Base-by-base conservation (phyloP, 768 basidiomycete genomes). In the Agaricus bisporus region DNA sequence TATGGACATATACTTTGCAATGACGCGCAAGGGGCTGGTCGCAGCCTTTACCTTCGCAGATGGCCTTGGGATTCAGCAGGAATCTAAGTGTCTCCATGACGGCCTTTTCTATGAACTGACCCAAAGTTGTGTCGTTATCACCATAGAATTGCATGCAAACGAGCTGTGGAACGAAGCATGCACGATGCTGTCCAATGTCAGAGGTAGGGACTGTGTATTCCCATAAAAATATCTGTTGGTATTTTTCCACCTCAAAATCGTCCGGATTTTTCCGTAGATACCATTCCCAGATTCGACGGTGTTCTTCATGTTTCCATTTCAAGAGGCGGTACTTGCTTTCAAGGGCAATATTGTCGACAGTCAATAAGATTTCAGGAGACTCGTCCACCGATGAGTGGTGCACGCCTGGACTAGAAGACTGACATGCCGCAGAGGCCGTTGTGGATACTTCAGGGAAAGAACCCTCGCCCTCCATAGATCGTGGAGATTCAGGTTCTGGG, bases 281-380 rank as follows among this genome's bases (percentile, higher is more conserved):
- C 94, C 93, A 97, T 61, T 93, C 90, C 94, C 95, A 98, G 26
- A 95, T 81, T 41, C 90, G 84, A 36, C 88, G 80, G 58, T 91
- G 88, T 60, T 95, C 92, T 59, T 87, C 86, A 52, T 94, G 89
- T 59, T 86, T 85, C 75, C 84, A 86, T 64, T 87, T 84, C 37
- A 89, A 70, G 36, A 82, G 73, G 44, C 78, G 79, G 38, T 88
- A 79, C 17, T 75, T 78, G 62, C 90, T 91, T 63, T 94, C 86
- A 36, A 84, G 70, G 10, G 76, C 69, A 45, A 97, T 91, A 60
- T 94, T 90, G 26, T 79, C 72, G 1, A 72, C 69, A 0, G 83
- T 81, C 61, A 84, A 90, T 36, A 87, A 57, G 1, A 73, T 65
- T 32, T 80, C 74, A 37, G 52, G 39, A 42, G 47, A 37, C 25